Evolutionary conservation across 2,329 filamentous ascomycete species (phyloP).

Genomic region (Talaromyces sp.): DNA sequence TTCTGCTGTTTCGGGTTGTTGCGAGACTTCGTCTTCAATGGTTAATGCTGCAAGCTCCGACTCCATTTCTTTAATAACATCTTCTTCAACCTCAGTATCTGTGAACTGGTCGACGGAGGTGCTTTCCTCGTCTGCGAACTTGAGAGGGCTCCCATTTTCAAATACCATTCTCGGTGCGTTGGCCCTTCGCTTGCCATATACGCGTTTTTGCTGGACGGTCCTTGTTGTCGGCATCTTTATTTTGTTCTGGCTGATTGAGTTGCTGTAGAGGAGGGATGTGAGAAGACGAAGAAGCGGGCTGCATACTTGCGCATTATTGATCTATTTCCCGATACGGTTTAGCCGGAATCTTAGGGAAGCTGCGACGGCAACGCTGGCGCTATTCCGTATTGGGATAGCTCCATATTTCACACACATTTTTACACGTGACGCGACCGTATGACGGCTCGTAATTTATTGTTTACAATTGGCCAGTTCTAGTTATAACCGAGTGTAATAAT

Average conservation of each 20-base stretch:
- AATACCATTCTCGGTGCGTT: slow-evolving; percentile 14
- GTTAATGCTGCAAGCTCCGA: slow-evolving; percentile 24
- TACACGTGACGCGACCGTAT: neutral
- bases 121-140: neutral
- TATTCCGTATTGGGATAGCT: neutral
- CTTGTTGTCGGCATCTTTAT: neutral
- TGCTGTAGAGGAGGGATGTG: neutral
- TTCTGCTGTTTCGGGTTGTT: neutral
- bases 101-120: neutral
- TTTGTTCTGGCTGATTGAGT: neutral
- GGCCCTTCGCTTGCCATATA: slow-evolving; percentile 15
- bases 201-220: slow-evolving; percentile 10
- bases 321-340: slow-evolving; percentile 4
- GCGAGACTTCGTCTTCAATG: slow-evolving; percentile 12
- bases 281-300: neutral
- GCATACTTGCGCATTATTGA: slow-evolving; percentile 4
- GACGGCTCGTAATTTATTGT: neutral
- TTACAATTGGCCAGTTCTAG: too few relatives aligned
- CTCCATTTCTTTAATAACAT: slow-evolving; percentile 15
- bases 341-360: slow-evolving; percentile 2
- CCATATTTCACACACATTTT: neutral
- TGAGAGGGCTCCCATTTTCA: slow-evolving; percentile 13
- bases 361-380: neutral
- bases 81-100: slow-evolving; percentile 18
- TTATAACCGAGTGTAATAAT: too few relatives aligned